Conservation (phyloP, 176 grass and related monocot species). For the Chloris gayana region DNA sequence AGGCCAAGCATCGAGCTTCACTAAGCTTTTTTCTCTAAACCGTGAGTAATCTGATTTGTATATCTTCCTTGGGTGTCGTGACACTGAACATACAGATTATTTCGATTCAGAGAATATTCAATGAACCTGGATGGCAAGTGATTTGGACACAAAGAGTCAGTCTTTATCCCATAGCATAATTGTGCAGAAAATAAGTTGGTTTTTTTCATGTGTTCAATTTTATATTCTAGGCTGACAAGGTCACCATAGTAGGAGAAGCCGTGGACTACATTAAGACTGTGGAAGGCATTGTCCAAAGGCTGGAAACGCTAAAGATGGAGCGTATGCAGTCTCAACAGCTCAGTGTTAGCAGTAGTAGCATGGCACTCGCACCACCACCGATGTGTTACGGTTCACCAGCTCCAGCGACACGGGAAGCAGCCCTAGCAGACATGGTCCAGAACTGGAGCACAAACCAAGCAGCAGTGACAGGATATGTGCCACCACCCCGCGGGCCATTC, state of each 20-base stretch:
- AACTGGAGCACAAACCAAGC: background rate
- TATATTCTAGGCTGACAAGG: conserved; percentile 50
- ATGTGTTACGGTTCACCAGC: background rate
- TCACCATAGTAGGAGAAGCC: conserved; percentile 62
- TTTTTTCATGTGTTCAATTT: background rate
- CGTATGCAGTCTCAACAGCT: background rate
- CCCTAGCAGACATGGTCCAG: conserved; percentile 45
- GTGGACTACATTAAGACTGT: conserved; percentile 63
- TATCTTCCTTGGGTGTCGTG: too few species aligned
- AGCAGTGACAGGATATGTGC: background rate
- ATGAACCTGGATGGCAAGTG: background rate
- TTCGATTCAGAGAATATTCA: background rate
- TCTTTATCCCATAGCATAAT: background rate
- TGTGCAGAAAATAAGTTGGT: background rate
- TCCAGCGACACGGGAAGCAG: conserved; percentile 26
- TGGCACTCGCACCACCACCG: background rate
- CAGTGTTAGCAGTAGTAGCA: background rate
- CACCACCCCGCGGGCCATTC: background rate
- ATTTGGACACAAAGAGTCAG: background rate
- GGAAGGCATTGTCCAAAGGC: conserved; percentile 33
- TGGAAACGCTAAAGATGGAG: conserved; percentile 58
- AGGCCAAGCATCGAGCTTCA: too few species aligned
- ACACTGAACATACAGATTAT: too few species aligned
- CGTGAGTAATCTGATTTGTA: too few species aligned
- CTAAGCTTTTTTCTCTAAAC: too few species aligned